Evolutionary conservation across 1,284 basidiomycete species (phyloP).

Genomic region (Apiotrichum domesticum): DNA sequence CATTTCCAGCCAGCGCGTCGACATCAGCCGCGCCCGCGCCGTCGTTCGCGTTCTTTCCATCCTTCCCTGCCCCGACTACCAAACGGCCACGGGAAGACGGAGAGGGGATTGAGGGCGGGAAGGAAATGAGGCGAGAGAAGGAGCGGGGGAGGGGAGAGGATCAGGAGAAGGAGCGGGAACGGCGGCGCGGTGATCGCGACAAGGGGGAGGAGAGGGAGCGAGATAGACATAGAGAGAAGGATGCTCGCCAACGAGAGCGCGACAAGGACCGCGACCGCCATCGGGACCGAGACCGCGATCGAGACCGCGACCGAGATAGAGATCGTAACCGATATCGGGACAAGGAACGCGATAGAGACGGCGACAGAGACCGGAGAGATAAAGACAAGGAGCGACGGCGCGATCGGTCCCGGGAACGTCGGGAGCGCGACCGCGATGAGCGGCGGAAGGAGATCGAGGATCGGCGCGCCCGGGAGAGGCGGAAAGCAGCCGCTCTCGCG

Average conservation of each 20-base stretch:
- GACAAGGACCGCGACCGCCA: constrained; percentile 1
- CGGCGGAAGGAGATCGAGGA: constrained; percentile 15
- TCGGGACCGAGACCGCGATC: constrained; percentile 1
- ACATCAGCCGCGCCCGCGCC: no score
- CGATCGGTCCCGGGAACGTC: constrained; percentile 2
- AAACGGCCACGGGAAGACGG: no score
- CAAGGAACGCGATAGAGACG: constrained; percentile 7
- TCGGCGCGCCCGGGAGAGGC: constrained; percentile 8
- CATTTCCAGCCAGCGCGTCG: no score
- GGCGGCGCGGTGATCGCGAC: no score
- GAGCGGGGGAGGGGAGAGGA: no score
- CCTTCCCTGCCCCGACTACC: no score
- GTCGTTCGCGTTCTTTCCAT: no score
- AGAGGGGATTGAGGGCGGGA: no score
- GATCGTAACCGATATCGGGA: constrained; percentile 1
- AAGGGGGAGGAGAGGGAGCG: no score
- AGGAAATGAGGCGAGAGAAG: no score
- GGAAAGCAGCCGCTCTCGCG: not conserved
- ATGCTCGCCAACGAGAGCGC: not conserved
- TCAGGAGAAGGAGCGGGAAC: no score
- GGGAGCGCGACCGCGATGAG: constrained; percentile 7
- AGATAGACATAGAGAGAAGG: no score
- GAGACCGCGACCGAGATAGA: not conserved
- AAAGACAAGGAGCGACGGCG: not conserved
- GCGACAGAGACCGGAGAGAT: constrained; percentile 2